A percentile compares a stretch with the other conserved stretches of the same genome.
These are phyloP conservation scores for Fagopyrum homotropicum DNA, from an alignment of 148 eudicot species.

Conservation along the genomic window DNA sequence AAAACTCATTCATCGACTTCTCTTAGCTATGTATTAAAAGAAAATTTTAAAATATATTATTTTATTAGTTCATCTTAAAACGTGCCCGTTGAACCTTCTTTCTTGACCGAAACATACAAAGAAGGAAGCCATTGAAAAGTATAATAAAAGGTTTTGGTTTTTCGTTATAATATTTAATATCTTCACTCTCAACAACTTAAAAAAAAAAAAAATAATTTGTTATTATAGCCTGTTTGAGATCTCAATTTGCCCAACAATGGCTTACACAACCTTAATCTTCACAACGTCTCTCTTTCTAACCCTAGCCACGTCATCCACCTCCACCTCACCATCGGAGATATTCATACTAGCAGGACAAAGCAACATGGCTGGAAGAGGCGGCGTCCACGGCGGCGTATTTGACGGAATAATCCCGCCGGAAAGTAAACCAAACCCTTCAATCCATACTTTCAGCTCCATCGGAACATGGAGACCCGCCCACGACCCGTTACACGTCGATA, in stretches of 20 bases:
- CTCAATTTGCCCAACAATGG: neutral
- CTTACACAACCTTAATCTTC: neutral
- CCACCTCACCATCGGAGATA: conserved; percentile 23
- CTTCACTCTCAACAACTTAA: neutral
- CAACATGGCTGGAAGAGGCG: conserved; percentile 90
- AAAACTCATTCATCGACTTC: no score
- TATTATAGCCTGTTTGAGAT: neutral
- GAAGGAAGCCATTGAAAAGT: neutral
- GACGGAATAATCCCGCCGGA: conserved; percentile 38
- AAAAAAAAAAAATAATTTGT: neutral
- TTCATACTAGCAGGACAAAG: conserved; percentile 78
- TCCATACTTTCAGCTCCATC: conserved; percentile 35
- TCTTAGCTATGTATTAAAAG: no score
- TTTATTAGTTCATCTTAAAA: no score
- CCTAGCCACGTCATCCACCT: neutral
- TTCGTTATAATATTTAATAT: neutral
- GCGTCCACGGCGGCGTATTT: conserved; percentile 45
- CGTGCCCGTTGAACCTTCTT: neutral
- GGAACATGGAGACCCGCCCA: conserved; percentile 44
- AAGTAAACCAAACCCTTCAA: conserved; percentile 20
- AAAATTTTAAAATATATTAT: no score
- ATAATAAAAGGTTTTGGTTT: neutral
- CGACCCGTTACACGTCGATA: conserved; percentile 59
- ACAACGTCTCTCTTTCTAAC: neutral
- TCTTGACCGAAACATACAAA: neutral